Conservation (phyloP, 176 grass and related monocot genomes). For the Pontederia crassipes region DNA sequence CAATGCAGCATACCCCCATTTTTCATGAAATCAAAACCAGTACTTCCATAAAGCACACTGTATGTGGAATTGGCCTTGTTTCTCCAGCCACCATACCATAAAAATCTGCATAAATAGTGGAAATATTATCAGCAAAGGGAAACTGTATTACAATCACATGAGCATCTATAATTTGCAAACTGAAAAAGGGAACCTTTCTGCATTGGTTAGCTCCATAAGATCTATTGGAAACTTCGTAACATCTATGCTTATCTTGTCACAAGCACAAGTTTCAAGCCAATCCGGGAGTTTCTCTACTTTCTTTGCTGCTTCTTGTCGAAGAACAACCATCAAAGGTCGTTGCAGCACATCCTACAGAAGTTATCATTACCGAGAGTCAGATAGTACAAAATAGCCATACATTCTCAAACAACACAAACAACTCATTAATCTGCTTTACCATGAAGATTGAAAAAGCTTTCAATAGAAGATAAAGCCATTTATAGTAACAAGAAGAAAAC, state of each 20-base stretch:
- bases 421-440: too few relatives aligned
- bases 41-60: constrained; percentile 21
- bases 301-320: constrained; percentile 38
- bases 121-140: constrained; percentile 11
- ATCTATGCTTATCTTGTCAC: constrained; percentile 31
- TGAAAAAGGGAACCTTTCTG: constrained; percentile 41
- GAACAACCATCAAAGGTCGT: constrained; percentile 48
- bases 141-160: neutral
- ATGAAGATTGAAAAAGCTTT: too few relatives aligned
- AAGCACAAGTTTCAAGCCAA: constrained; percentile 68
- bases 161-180: constrained; percentile 6
- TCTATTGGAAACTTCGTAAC: constrained; percentile 57
- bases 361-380: too few relatives aligned
- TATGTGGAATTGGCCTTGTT: constrained; percentile 34
- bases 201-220: constrained; percentile 33
- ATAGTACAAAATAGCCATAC: too few relatives aligned
- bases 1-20: constrained; percentile 34
- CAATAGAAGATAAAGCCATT: too few relatives aligned
- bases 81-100: constrained; percentile 60
- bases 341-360: constrained; percentile 41
- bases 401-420: too few relatives aligned
- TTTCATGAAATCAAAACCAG: constrained; percentile 21
- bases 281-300: constrained; percentile 42
- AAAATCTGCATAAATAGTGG: constrained; percentile 39
- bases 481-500: too few relatives aligned